Percentiles rank a stretch among this genome's conserved stretches.
These are phyloP conservation scores for Phascolomyces articulosus DNA, from an alignment of 371 early-diverging fungal genomes.

Conservation along the genomic window DNA sequence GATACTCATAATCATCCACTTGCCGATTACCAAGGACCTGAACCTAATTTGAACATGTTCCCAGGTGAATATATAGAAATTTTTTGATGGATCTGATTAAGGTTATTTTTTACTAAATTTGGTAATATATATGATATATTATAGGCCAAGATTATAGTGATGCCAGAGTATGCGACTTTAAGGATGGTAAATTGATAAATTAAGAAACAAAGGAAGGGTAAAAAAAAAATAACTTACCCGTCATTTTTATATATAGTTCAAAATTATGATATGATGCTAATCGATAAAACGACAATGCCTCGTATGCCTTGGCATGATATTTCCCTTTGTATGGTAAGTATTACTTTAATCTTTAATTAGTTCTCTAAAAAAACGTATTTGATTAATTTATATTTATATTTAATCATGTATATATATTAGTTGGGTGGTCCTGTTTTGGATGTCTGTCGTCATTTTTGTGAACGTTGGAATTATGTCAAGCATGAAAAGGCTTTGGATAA, in stretches of 20 bases:
- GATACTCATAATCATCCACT: constrained; percentile 86
- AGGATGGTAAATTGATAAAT: constrained; percentile 54
- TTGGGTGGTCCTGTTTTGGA: constrained; percentile 82
- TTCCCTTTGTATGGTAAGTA: constrained; percentile 69
- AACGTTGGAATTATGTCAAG: constrained; percentile 93
- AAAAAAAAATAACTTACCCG: too few species aligned
- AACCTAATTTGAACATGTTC: constrained; percentile 37
- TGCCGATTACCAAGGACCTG: constrained; percentile 57
- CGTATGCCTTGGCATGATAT: constrained; percentile 99
- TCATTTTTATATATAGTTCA: constrained; percentile 53
- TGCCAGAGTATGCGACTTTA: constrained; percentile 90
- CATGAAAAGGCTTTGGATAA: constrained; percentile 44
- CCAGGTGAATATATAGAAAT: constrained; percentile 39
- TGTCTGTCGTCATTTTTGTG: constrained; percentile 88
- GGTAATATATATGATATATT: neutral
- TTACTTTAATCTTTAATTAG: neutral
- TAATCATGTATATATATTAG: constrained; percentile 26
- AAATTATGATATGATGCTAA: constrained; percentile 60
- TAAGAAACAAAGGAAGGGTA: neutral
- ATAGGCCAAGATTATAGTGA: constrained; percentile 91
- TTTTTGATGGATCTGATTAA: too few species aligned
- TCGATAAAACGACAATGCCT: constrained; percentile 68
- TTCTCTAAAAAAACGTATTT: neutral
- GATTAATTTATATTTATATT: too few species aligned
- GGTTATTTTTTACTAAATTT: neutral